Evolutionary conservation across 495 filamentous ascomycete genomes (phyloP), one percentile per base, ranked within the genome.

Genomic region (Hypoxylon fuscum): DNA sequence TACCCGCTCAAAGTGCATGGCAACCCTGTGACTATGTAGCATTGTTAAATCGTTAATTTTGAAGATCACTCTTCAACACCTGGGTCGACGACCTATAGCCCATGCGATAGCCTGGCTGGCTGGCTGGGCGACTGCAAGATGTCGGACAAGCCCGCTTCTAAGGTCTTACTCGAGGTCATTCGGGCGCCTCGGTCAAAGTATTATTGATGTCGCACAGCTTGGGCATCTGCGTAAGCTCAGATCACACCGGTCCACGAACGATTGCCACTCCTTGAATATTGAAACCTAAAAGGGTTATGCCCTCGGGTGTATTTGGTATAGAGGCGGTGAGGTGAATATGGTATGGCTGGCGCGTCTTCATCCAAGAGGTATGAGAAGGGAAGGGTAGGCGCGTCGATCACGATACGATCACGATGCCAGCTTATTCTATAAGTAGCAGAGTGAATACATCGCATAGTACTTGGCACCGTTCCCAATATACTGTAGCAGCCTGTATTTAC

Each of bases 201-300:
- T 25, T 34, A 32, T 35, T 20, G 31, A 43, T 52, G 45, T 57
- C 55, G 64, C 48, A 37, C 55, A 29, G 35, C 38, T 63, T 59
- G 59, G 49, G 49, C 53, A 55, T 55, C 59, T 59, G 42, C 27
- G 47, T 52, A 34, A 64, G 53, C 31, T 52, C n/a, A n/a, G n/a
- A n/a, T n/a, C 38, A 63, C 49, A 68, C 59, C 59, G 64, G 64
- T 62, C 58, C 38, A n/a, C 14, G 48, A 55, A 38, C 11, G 15
- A 23, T 54, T 49, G 56, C 56, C 48, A 48, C 63, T 54, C 41
- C 15, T 38, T 51, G 47, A 49, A 61, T 42, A 29, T 57, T 66
- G 57, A 49, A 61, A 47, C 62, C 55, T 42, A 51, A 56, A 52
- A 10, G 45, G 41, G 55, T 11, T 35, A 34, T 29, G 44, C 20